These are phyloP conservation scores for Naganishia albida DNA, from an alignment of 1,284 basidiomycete species.

Conservation along the genomic window DNA sequence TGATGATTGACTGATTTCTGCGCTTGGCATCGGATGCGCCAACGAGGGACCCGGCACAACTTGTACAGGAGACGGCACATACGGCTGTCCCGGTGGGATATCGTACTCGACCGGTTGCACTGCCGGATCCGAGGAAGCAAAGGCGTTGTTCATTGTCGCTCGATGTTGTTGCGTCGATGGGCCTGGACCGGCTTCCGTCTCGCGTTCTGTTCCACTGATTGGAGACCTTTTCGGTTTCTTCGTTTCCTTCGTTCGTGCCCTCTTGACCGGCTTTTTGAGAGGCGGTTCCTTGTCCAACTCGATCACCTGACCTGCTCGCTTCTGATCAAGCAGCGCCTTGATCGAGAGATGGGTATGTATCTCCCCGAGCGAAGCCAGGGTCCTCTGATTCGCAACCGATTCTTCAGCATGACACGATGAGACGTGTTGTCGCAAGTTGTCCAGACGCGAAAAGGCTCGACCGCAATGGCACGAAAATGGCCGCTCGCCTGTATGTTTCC, in stretches of 20 bases:
- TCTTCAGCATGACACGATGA: constrained; percentile 93
- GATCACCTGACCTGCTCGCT: constrained; percentile 52
- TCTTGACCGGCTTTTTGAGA: constrained; percentile 6
- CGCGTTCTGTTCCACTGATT: neutral
- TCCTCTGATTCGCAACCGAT: constrained; percentile 77
- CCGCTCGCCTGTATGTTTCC: constrained; percentile 95
- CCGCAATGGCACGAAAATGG: constrained; percentile 94
- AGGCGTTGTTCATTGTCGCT: neutral
- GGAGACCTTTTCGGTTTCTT: constrained; percentile 42
- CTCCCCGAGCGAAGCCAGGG: constrained; percentile 84
- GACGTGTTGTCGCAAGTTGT: constrained; percentile 94
- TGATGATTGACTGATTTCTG: neutral
- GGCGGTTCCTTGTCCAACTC: constrained; percentile 51
- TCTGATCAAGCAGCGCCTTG: constrained; percentile 53
- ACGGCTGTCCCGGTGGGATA: neutral
- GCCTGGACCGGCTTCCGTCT: constrained; percentile 22
- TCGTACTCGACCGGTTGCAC: neutral
- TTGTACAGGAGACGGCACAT: neutral
- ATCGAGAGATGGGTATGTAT: constrained; percentile 74
- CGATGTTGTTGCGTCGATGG: constrained; percentile 18
- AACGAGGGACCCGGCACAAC: neutral
- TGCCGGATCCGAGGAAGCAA: neutral
- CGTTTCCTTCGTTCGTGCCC: constrained; percentile 28
- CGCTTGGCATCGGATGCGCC: neutral
- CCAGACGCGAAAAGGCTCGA: constrained; percentile 92